Base-by-base conservation (phyloP, 768 basidiomycete genomes). In the Gloeopeniophorella convolvens region DNA sequence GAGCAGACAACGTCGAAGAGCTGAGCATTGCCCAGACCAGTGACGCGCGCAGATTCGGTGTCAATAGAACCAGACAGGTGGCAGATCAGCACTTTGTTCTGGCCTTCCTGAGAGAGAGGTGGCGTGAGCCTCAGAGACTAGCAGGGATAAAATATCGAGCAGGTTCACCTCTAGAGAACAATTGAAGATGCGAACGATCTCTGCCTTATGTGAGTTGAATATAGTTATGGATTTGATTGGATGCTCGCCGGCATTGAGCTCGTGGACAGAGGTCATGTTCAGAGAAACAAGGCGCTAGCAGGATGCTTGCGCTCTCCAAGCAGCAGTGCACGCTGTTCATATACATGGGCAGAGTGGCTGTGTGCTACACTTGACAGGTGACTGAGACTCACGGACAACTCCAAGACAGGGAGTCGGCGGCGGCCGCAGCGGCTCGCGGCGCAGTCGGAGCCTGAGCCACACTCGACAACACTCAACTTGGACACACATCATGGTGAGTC, bases 1-100 rank as follows among this genome's bases (percentile, higher is more conserved):
- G 70, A 74, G 62, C 75, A 78, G n/a, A 76, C 71, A 27, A 81
- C 74, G 61, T 81, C 80, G 54, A 74, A 72, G 9, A 83, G 66
- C 50, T 74, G 73, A 5, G 74, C 72, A 24, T 67, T 63, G 4
- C 68, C 70, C 9, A 78, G 65, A 3, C 75, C 76, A 41, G 76
- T 74, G n/a, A 82, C 73, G 32, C 81, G 70, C 33, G 78, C 68
- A 16, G 77, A 77, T 21, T 77, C 67, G 2, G 70, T 70, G 59
- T 80, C 76, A 47, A 82, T 72, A 24, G 62, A 66, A 56, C 71
- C 69, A 5, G 81, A 70, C 7, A 83, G 67, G n/a, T 68, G 68
- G 26, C 58, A 63, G 39, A 82, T 76, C 48, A 71, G 67, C 30
- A 82, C 58, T 54, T 76, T 73, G 55, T 74, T 82, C 48, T 70